These are phyloP conservation scores for Oxytropis ochrocephala DNA, from an alignment of 306 rosid genomes.

Conservation along the genomic window DNA sequence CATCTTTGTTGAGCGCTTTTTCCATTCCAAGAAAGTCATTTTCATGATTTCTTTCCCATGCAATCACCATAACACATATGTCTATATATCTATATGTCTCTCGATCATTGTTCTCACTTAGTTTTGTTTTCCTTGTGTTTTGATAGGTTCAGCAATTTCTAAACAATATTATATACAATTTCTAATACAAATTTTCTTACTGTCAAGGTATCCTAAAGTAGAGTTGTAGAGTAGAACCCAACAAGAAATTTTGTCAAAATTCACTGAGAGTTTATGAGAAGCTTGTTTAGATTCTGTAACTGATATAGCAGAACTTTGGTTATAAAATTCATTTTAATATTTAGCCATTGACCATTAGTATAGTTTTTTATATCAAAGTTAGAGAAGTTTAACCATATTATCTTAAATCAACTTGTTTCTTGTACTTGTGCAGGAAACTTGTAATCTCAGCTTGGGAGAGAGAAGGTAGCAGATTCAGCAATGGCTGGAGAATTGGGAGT, in stretches of 20 bases:
- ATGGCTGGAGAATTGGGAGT: conserved; percentile 49
- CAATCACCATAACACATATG: not conserved
- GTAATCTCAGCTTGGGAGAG: not conserved
- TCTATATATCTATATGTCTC: not conserved
- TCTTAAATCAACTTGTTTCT: not conserved
- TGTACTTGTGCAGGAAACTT: conserved; percentile 1
- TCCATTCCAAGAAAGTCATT: not conserved
- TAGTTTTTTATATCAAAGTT: not conserved
- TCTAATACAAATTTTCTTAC: not conserved
- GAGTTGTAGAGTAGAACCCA: not conserved
- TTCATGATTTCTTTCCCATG: not conserved
- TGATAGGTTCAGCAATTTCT: not conserved
- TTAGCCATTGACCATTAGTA: not conserved
- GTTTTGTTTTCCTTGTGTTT: not conserved
- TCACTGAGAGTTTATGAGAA: not conserved
- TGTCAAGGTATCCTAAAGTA: not conserved
- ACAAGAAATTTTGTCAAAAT: not conserved
- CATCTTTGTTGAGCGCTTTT: too few species aligned
- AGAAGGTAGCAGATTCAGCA: not conserved
- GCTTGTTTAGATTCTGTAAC: not conserved
- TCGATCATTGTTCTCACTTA: not conserved
- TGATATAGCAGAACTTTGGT: not conserved
- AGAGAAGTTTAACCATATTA: not conserved
- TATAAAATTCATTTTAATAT: not conserved
- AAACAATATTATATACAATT: not conserved